Conservation (phyloP, 2,329 filamentous ascomycete species). For the Ophiostoma montium region DNA sequence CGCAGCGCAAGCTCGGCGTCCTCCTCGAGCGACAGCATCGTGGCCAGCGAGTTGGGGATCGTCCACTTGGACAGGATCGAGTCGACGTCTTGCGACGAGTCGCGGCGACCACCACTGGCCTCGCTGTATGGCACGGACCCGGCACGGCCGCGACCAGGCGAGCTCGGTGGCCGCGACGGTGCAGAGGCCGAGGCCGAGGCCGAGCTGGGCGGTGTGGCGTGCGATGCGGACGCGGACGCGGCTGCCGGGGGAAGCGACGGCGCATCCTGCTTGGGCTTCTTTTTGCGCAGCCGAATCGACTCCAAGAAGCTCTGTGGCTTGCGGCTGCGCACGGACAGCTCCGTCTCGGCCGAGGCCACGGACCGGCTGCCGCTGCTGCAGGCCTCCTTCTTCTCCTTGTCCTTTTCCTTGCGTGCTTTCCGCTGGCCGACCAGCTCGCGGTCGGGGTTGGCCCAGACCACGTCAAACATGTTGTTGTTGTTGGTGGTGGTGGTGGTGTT, state of each 20-base stretch:
- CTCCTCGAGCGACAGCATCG: conserved; percentile 12
- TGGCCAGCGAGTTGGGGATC: conserved; percentile 9
- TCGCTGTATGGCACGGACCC: neutral
- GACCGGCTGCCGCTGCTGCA: conserved; percentile 18
- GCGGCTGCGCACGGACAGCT: conserved; percentile 26
- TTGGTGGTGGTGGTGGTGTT: neutral
- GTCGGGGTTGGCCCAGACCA: conserved; percentile 43
- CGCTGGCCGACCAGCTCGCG: conserved; percentile 39
- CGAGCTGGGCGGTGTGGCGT: neutral
- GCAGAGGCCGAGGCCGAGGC: neutral
- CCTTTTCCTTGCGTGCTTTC: conserved; percentile 33
- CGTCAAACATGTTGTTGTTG: conserved; percentile 37
- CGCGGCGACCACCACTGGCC: neutral
- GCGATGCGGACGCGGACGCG: neutral
- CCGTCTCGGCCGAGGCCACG: conserved; percentile 30
- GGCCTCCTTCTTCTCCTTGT: conserved; percentile 21
- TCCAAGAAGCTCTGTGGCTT: conserved; percentile 31
- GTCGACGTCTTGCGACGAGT: conserved; percentile 19
- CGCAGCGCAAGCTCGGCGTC: neutral
- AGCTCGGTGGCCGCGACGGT: neutral
- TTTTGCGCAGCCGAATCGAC: conserved; percentile 17
- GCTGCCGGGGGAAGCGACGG: neutral
- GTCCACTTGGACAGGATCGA: conserved; percentile 33
- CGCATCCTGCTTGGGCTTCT: conserved; percentile 1
- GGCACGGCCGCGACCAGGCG: neutral